phyloP scores from a whole-genome alignment of 2,329 filamentous ascomycete genomes.

The Colletotrichum scovillei region DNA sequence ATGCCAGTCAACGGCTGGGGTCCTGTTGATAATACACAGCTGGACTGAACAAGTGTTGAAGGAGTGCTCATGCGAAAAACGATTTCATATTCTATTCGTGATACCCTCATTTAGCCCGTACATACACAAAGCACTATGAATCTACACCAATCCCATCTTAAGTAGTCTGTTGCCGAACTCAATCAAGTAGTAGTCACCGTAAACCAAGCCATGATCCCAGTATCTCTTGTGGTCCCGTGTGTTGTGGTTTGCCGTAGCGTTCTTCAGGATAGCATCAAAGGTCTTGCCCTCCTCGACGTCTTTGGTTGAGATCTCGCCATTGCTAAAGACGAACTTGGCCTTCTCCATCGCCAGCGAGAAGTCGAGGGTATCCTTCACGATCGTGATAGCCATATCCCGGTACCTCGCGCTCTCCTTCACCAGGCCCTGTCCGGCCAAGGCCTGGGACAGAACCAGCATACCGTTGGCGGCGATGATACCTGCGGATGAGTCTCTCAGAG shows the following conservation, averaged over 20 bases:
- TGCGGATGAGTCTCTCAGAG: conserved; percentile 50
- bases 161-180: conserved; percentile 58
- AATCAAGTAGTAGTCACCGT: conserved; percentile 61
- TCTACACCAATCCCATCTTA: conserved; percentile 42
- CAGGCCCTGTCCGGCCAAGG: conserved; percentile 39
- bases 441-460: conserved; percentile 51
- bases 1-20: conserved; percentile 28
- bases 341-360: conserved; percentile 41
- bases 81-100: conserved; percentile 15
- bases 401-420: conserved; percentile 38
- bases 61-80: neutral
- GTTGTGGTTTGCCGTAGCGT: conserved; percentile 50
- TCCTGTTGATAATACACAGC: conserved; percentile 9
- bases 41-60: neutral
- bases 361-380: conserved; percentile 45
- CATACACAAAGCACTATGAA: neutral
- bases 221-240: conserved; percentile 44
- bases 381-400: conserved; percentile 42
- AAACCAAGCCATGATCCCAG: conserved; percentile 56
- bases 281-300: conserved; percentile 32
- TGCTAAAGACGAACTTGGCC: conserved; percentile 19
- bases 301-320: neutral
- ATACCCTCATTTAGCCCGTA: conserved; percentile 8
- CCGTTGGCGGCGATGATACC: conserved; percentile 55
- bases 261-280: conserved; percentile 48